Base-by-base conservation (phyloP, 164 flowering plant species). In the Akebia trifoliata region DNA sequence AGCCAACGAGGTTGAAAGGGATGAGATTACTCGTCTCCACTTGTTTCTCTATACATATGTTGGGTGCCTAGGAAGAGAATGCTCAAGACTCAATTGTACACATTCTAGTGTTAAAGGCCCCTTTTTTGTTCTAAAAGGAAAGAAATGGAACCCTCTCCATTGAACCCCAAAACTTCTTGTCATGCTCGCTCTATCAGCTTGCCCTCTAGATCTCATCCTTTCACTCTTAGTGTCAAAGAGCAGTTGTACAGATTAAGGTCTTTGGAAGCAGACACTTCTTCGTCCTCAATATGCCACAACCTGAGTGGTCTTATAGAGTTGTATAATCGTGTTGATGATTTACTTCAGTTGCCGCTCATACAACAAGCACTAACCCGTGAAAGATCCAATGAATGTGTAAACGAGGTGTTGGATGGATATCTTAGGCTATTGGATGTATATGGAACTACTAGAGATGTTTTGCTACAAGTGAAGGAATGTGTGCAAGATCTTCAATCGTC, bases 171-270 rank as follows among this genome's bases (percentile, higher is more conserved):
- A 57, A 31, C 25, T 50, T 8, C 55, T 37, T 21, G 8, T 21
- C 58, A 59, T 43, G 54, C 37, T 22, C 38, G 65, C 45, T 66
- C 74, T n/a, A 38, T 59, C 39, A 66, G 64, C 46, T 21, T 62
- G 44, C 70, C 68, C 30, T 40, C 68, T 1, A 52, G 43, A 45
- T 57, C 66, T 15, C 59, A 60, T 50, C 65, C 70, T 22, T 39
- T 46, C 3, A 56, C 35, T 14, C 32, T 24, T 15, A 22, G 32
- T 20, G 65, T 50, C n/a, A 48, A 63, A n/a, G 59, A 68, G 24
- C 49, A 51, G 24, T 31, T 62, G 22, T 21, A 17, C 9, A 42
- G 50, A 29, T 17, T 67, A n/a, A 61, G 38, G 14, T 46, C 56
- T 32, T 67, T 52, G 25, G 49, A 34, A 22, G 54, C 34, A 10